Conservation (phyloP, 1,139 yeast species). For the Pneumocystis jirovecii region DNA sequence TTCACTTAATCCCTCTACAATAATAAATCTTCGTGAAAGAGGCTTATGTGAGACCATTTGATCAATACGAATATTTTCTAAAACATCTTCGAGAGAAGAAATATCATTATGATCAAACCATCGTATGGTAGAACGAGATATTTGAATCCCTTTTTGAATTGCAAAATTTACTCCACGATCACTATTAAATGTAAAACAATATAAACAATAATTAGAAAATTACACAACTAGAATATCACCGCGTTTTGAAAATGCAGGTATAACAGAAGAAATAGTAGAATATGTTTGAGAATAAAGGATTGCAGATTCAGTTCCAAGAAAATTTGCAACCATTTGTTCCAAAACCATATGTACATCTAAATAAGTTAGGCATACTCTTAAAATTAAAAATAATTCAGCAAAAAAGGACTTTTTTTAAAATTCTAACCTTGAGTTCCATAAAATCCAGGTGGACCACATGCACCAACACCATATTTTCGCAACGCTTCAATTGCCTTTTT, state of each 20-base stretch:
- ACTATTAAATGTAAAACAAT: background rate
- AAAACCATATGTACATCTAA: conserved; percentile 65
- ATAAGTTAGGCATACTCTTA: background rate
- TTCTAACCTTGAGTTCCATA: conserved; percentile 59
- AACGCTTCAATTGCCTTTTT: conserved; percentile 47
- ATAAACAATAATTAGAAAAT: background rate
- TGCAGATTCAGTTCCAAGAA: conserved; percentile 60
- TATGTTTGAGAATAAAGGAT: conserved; percentile 90
- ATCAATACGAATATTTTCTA: conserved; percentile 35
- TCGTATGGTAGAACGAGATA: conserved; percentile 72
- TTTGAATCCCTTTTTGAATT: conserved; percentile 73
- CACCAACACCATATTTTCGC: conserved; percentile 76
- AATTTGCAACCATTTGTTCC: conserved; percentile 60
- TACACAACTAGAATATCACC: conserved; percentile 76
- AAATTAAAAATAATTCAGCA: background rate
- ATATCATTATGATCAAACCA: conserved; percentile 75
- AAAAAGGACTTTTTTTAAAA: background rate
- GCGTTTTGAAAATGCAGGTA: conserved; percentile 88
- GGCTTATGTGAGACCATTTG: conserved; percentile 35
- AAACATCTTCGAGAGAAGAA: conserved; percentile 59
- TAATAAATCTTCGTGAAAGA: conserved; percentile 69
- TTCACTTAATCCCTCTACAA: conserved; percentile 80
- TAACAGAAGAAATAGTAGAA: conserved; percentile 83
- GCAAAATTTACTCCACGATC: conserved; percentile 68
- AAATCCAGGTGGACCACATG: conserved; percentile 97